Percentiles rank a stretch among this genome's conserved stretches.
Conservation (phyloP, 805 yeast genomes). For the Zygotorulaspora chibaensis region DNA sequence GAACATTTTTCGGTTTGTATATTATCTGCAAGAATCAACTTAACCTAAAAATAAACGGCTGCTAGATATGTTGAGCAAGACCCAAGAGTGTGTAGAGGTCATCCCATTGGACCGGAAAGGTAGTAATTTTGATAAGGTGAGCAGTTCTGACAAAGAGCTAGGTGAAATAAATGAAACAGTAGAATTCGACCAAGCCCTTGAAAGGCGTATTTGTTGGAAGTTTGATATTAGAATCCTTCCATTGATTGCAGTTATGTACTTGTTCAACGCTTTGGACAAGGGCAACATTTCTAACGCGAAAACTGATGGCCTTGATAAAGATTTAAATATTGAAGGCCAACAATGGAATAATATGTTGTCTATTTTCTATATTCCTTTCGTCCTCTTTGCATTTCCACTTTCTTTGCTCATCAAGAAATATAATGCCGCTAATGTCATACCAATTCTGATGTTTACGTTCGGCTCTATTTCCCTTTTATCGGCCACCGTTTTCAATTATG, state of each 20-base stretch:
- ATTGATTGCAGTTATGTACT: conserved; percentile 42
- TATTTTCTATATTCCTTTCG: conserved; percentile 19
- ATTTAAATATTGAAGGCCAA: conserved; percentile 39
- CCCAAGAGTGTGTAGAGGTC: conserved; percentile 2
- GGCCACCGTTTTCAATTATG: conserved; percentile 41
- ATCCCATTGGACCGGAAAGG: conserved; percentile 4
- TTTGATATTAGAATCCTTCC: conserved; percentile 45
- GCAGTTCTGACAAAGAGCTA: conserved; percentile 21
- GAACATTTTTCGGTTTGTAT: no score
- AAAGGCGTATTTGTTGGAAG: conserved; percentile 34
- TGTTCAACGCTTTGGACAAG: conserved; percentile 46
- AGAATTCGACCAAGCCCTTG: conserved; percentile 10
- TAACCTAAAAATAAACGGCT: neutral
- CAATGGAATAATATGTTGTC: conserved; percentile 46
- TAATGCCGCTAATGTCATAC: conserved; percentile 42
- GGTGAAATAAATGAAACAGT: conserved; percentile 9
- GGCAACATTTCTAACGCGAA: conserved; percentile 49
- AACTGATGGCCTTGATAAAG: conserved; percentile 42
- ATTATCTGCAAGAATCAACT: no score
- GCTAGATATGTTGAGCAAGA: neutral
- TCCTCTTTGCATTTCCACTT: conserved; percentile 42
- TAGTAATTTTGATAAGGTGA: conserved; percentile 1
- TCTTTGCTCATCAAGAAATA: conserved; percentile 34
- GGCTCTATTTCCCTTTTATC: conserved; percentile 41
- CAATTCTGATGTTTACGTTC: conserved; percentile 43